Percentiles rank a stretch among this genome's conserved stretches.
Conservation (phyloP, 371 early-diverging fungal species). For the Mortierella sp. region DNA sequence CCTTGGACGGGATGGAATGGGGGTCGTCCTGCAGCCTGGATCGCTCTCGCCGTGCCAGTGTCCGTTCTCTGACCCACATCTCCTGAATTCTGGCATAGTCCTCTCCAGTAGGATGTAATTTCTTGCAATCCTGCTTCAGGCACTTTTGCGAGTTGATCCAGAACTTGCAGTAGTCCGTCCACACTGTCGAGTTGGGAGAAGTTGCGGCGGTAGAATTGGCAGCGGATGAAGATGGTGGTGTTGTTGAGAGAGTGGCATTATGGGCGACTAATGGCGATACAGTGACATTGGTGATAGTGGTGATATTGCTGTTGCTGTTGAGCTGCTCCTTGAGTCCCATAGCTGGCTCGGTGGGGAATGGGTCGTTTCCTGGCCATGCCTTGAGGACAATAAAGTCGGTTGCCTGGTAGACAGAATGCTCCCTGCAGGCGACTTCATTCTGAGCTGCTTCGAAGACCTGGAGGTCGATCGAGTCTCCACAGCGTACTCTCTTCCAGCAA, state of each 20-base stretch:
- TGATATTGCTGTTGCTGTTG: not conserved
- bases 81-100: constrained; percentile 25
- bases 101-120: constrained; percentile 32
- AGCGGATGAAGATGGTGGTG: not conserved
- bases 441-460: constrained; percentile 56
- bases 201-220: not conserved
- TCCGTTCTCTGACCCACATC: constrained; percentile 61
- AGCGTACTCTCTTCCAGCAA: constrained; percentile 54
- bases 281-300: not conserved
- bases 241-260: not conserved
- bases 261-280: too few relatives aligned
- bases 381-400: constrained; percentile 56
- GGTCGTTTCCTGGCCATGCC: constrained; percentile 45
- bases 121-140: constrained; percentile 28
- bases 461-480: constrained; percentile 57
- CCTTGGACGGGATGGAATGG: constrained; percentile 57
- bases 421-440: constrained; percentile 46
- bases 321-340: constrained; percentile 50
- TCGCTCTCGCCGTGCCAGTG: constrained; percentile 27
- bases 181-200: not conserved
- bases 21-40: constrained; percentile 45
- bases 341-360: constrained; percentile 63
- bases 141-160: constrained; percentile 54
- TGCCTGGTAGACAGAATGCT: constrained; percentile 63
- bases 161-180: constrained; percentile 51